Conservation (phyloP, 2,329 filamentous ascomycete genomes). For the Apiospora kogelbergensis region DNA sequence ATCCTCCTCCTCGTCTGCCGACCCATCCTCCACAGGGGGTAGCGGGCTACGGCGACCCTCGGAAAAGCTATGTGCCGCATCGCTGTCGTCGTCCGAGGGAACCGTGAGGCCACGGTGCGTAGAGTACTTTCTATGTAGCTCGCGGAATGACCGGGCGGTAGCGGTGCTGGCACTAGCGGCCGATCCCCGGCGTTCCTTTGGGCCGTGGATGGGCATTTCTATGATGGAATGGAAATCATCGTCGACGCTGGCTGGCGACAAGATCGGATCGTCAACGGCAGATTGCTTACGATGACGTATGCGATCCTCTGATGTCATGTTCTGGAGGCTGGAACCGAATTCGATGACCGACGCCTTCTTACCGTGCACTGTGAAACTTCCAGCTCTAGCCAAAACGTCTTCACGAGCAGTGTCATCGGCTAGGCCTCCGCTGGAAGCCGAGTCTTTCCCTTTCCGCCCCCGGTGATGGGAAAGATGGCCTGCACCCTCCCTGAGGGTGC, state of each 20-base stretch:
- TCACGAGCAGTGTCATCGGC: slow-evolving; percentile 53
- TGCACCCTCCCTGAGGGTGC: slow-evolving; percentile 80
- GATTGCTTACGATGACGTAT: slow-evolving; percentile 61
- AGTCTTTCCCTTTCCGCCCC: slow-evolving; percentile 75
- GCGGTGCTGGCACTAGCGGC: slow-evolving; percentile 65
- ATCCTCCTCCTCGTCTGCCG: slow-evolving; percentile 25
- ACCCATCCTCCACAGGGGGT: slow-evolving; percentile 48
- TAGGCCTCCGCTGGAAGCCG: slow-evolving; percentile 56
- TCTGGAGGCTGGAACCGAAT: slow-evolving; percentile 90
- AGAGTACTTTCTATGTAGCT: slow-evolving; percentile 61
- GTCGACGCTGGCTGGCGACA: slow-evolving; percentile 38
- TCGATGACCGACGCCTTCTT: slow-evolving; percentile 98
- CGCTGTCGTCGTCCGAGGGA: slow-evolving; percentile 60
- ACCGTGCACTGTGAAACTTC: slow-evolving; percentile 93
- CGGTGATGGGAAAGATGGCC: slow-evolving; percentile 67
- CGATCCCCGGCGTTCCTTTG: slow-evolving; percentile 57
- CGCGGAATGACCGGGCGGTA: slow-evolving; percentile 64
- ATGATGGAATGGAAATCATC: slow-evolving; percentile 56
- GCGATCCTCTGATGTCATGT: slow-evolving; percentile 71
- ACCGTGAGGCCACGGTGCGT: slow-evolving; percentile 45
- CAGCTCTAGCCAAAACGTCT: slow-evolving; percentile 74
- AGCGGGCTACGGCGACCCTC: slow-evolving; percentile 58
- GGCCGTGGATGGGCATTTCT: slow-evolving; percentile 39
- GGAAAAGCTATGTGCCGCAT: slow-evolving; percentile 59
- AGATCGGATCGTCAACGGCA: slow-evolving; percentile 40